Percentiles rank a stretch among this genome's conserved stretches.
Conservation (phyloP, 345 rosid genomes). For the Euphorbia pulcherrima region DNA sequence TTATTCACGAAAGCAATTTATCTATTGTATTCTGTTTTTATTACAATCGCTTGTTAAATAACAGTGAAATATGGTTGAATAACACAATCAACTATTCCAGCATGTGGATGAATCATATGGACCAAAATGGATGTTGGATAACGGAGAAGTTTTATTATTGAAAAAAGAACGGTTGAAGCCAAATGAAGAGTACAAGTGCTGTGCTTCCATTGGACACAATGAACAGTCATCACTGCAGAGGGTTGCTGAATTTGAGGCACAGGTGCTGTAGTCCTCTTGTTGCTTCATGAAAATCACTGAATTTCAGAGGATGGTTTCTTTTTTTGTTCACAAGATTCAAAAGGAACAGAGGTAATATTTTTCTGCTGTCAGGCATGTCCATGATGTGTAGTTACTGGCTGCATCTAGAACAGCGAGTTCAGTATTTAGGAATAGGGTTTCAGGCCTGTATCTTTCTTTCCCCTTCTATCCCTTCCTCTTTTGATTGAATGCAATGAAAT, state of each 20-base stretch:
- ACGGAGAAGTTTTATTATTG: no score
- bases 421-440: neutral
- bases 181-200: constrained; percentile 84
- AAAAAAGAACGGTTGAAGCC: no score
- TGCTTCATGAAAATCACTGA: neutral
- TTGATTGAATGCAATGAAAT: neutral
- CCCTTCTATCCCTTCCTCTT: neutral
- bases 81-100: constrained; percentile 16
- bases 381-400: constrained; percentile 24
- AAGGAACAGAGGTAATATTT: constrained; percentile 26
- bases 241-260: constrained; percentile 78
- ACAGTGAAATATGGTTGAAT: constrained; percentile 11
- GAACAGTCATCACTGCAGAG: constrained; percentile 80
- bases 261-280: constrained; percentile 35
- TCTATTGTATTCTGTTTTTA: neutral
- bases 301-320: constrained; percentile 10
- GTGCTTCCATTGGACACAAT: constrained; percentile 70
- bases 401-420: constrained; percentile 14
- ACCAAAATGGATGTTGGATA: no score
- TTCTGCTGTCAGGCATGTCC: constrained; percentile 23
- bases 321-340: constrained; percentile 33
- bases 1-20: no score
- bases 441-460: constrained; percentile 19
- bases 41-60: constrained; percentile 10
- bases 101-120: constrained; percentile 76